phyloP scores from a whole-genome alignment of 2,329 filamentous ascomycete genomes.

The Nothophaeocryptopus gaeumannii region DNA sequence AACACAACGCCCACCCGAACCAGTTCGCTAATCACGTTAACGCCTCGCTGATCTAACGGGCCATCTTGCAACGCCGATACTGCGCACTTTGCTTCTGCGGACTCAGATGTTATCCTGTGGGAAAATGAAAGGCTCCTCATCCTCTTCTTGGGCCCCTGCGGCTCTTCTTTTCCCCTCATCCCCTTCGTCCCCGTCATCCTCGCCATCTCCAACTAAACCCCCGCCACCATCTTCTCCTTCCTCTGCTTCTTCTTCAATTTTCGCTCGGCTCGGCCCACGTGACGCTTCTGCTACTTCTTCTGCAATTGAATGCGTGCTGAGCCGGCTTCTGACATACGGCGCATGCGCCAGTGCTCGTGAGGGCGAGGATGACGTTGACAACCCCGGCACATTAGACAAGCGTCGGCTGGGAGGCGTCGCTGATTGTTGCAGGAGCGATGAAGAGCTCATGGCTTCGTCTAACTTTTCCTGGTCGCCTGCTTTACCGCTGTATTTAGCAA shows the following conservation, averaged over 20 bases:
- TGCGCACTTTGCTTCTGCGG: neutral
- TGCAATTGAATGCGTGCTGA: constrained; percentile 84
- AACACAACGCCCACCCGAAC: no score
- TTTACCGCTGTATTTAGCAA: constrained; percentile 74
- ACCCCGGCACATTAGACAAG: constrained; percentile 61
- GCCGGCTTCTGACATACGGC: constrained; percentile 86
- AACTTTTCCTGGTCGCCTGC: constrained; percentile 78
- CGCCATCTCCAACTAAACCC: no score
- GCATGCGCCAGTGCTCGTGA: constrained; percentile 85
- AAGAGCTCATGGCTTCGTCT: constrained; percentile 91
- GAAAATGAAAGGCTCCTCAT: constrained; percentile 33
- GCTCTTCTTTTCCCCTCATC: no score
- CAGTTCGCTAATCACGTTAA: no score
- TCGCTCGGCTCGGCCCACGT: constrained; percentile 22
- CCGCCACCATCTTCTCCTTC: no score
- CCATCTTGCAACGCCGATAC: neutral
- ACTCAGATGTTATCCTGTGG: constrained; percentile 23
- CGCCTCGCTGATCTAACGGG: constrained; percentile 12
- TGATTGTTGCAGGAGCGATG: constrained; percentile 77
- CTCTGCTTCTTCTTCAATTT: constrained; percentile 22
- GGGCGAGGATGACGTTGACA: constrained; percentile 83
- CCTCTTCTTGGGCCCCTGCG: no score
- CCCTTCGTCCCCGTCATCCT: no score
- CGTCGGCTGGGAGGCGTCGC: constrained; percentile 76
- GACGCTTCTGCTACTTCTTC: constrained; percentile 46